Percentiles rank a stretch among this genome's conserved stretches.
phyloP scores from a whole-genome alignment of 2,329 filamentous ascomycete species.

The Diaporthe citriasiana region DNA sequence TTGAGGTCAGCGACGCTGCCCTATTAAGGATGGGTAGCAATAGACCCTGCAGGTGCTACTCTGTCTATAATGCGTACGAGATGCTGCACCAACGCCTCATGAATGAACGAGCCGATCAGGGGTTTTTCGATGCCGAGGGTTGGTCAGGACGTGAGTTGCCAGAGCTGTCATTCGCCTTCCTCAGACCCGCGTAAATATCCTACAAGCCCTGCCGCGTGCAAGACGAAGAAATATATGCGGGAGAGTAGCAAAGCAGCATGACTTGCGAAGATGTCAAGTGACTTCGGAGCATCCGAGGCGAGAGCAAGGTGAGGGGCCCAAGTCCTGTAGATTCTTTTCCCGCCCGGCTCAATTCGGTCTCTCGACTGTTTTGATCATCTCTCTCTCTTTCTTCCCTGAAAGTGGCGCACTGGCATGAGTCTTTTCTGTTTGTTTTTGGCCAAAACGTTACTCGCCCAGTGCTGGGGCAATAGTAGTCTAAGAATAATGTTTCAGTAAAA shows the following conservation, averaged over 20 bases:
- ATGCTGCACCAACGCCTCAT: not conserved
- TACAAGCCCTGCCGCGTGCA: not conserved
- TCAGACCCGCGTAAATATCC: not conserved
- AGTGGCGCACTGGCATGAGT: too few relatives aligned
- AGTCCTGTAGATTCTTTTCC: not conserved
- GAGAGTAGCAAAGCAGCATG: not conserved
- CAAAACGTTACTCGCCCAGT: too few relatives aligned
- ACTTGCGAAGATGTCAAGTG: not conserved
- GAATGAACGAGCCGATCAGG: too few relatives aligned
- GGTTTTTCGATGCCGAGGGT: not conserved
- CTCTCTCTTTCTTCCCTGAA: too few relatives aligned
- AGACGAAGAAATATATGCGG: too few relatives aligned
- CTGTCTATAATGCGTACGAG: not conserved
- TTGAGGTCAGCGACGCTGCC: not conserved
- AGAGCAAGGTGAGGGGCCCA: not conserved
- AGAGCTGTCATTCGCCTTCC: not conserved
- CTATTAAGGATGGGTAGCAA: not conserved
- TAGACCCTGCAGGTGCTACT: not conserved
- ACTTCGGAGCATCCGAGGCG: not conserved
- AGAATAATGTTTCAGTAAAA: not conserved
- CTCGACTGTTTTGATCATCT: too few relatives aligned
- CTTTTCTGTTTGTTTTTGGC: too few relatives aligned
- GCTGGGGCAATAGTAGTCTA: not conserved
- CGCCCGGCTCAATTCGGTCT: too few relatives aligned
- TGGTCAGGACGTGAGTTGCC: not conserved